These are phyloP conservation scores for Brassica carinata DNA, from an alignment of 345 rosid genomes.

Conservation along the genomic window DNA sequence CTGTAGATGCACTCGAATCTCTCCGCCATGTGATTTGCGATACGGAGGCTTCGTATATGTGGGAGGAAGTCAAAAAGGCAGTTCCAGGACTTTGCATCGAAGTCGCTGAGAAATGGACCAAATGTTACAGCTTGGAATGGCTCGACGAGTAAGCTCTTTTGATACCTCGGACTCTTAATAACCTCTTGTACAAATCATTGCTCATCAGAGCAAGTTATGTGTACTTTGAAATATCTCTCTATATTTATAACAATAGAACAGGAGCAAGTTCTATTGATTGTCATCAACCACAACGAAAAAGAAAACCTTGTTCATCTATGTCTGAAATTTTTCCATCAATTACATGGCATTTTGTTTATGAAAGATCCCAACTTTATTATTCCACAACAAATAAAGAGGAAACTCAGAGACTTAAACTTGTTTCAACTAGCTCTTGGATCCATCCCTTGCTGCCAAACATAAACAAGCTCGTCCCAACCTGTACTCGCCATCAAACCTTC, in stretches of 20 bases:
- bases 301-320: neutral
- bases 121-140: constrained; percentile 50
- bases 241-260: neutral
- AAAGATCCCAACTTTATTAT: constrained; percentile 25
- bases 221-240: neutral
- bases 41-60: neutral
- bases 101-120: too few relatives aligned
- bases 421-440: constrained; percentile 73
- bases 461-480: constrained; percentile 94
- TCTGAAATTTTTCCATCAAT: neutral
- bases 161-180: neutral
- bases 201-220: neutral
- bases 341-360: neutral
- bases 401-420: constrained; percentile 4
- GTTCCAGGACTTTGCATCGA: neutral
- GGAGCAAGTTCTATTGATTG: neutral
- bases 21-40: too few relatives aligned
- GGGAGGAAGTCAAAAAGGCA: neutral
- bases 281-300: constrained; percentile 1
- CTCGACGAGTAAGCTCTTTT: constrained; percentile 50
- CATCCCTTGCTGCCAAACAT: constrained; percentile 92
- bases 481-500: constrained; percentile 90
- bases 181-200: neutral
- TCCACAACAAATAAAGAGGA: constrained; percentile 27
- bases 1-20: too few relatives aligned